Conservation (phyloP, 345 rosid genomes). For the Arabis alpina region DNA sequence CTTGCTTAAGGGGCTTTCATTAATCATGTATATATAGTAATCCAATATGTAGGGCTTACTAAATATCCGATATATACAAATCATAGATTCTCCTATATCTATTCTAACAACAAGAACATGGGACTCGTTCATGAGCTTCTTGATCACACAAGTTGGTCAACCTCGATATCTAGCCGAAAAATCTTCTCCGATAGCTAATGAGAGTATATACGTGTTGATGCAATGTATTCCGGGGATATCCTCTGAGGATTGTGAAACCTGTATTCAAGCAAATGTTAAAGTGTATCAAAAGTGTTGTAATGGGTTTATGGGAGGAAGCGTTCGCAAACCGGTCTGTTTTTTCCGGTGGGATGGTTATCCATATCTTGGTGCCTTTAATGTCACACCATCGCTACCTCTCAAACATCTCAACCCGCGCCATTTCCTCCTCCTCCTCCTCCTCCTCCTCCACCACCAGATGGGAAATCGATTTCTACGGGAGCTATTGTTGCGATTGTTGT, state of each 20-base stretch:
- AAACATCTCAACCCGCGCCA: neutral
- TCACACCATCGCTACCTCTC: neutral
- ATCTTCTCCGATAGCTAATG: constrained; percentile 12
- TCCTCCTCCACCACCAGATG: neutral
- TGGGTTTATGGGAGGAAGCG: neutral
- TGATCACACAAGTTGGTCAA: constrained; percentile 19
- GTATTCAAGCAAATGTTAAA: neutral
- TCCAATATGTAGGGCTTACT: no score
- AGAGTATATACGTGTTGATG: constrained; percentile 23
- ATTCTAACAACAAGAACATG: constrained; percentile 10
- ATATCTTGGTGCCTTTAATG: constrained; percentile 19
- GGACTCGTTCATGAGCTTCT: neutral
- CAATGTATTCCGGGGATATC: constrained; percentile 39
- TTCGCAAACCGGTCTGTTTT: constrained; percentile 31
- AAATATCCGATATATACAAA: no score
- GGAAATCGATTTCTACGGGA: neutral
- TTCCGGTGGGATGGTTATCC: constrained; percentile 24
- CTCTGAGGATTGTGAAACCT: constrained; percentile 6
- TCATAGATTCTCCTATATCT: no score
- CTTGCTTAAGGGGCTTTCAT: no score
- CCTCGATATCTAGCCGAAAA: constrained; percentile 4
- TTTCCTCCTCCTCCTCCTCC: neutral
- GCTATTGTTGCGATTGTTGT: no score
- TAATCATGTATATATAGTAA: no score
- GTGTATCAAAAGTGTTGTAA: constrained; percentile 6